Evolutionary conservation across 148 eudicot genomes (phyloP).

Genomic region (Linanthus parryae): DNA sequence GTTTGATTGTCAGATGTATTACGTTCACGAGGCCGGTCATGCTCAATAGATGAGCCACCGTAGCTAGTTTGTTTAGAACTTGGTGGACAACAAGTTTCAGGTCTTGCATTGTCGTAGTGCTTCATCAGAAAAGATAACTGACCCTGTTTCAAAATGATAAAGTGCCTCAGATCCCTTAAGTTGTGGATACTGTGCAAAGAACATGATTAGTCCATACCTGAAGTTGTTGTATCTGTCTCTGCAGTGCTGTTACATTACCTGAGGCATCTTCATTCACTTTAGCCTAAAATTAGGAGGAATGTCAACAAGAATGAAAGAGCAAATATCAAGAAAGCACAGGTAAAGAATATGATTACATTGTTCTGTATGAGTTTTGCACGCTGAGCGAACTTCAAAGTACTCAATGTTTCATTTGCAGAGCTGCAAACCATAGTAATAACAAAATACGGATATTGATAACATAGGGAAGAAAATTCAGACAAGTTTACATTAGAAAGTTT

Average conservation of each 20-base stretch:
- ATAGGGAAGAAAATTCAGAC: neutral
- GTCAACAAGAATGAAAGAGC: neutral
- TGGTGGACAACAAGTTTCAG: constrained; percentile 12
- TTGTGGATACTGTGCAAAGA: neutral
- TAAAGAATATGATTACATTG: constrained; percentile 31
- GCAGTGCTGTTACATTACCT: constrained; percentile 51
- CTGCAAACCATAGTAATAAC: too few relatives aligned
- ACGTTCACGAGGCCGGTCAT: constrained; percentile 17
- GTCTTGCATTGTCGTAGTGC: constrained; percentile 17
- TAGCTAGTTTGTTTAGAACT: constrained; percentile 13
- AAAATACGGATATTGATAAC: neutral
- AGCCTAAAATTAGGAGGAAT: constrained; percentile 29
- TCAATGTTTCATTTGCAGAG: constrained; percentile 58
- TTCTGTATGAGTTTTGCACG: constrained; percentile 79
- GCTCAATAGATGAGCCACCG: constrained; percentile 15
- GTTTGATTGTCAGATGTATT: constrained; percentile 14
- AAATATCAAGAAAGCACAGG: neutral
- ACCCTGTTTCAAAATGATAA: constrained; percentile 27
- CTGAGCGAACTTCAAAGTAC: constrained; percentile 73
- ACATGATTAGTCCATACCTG: constrained; percentile 26
- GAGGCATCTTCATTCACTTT: constrained; percentile 73
- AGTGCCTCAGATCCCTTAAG: neutral
- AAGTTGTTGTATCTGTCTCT: constrained; percentile 49
- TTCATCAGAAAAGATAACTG: constrained; percentile 49
- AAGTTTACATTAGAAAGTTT: neutral